A percentile compares a stretch with the other conserved stretches of the same genome.
Conservation (phyloP, 1,284 basidiomycete species). For the Ceratobasidium sp. region DNA sequence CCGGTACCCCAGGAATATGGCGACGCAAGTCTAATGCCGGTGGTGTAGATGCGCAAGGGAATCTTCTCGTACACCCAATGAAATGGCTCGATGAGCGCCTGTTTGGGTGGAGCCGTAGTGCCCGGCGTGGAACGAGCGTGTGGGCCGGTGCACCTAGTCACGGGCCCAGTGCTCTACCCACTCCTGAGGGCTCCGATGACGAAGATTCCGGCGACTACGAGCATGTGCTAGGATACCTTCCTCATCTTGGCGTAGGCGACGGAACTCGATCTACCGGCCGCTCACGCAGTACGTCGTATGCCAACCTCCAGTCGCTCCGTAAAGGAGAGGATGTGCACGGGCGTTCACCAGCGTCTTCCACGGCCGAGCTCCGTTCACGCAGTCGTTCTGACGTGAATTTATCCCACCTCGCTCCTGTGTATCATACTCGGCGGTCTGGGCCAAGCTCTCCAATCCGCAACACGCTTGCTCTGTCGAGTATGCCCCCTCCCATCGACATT, state of each 20-base stretch:
- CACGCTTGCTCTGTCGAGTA: conserved; percentile 34
- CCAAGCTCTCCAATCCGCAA: conserved; percentile 40
- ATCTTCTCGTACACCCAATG: conserved; percentile 86
- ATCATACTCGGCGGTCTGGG: conserved; percentile 41
- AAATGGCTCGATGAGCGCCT: conserved; percentile 91
- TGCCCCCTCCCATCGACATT: conserved; percentile 36
- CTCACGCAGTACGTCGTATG: conserved; percentile 80
- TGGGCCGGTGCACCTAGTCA: conserved; percentile 71
- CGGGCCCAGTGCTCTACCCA: conserved; percentile 74
- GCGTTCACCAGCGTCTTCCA: conserved; percentile 35
- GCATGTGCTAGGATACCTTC: conserved; percentile 76
- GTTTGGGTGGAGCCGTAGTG: conserved; percentile 90
- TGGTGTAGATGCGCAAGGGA: conserved; percentile 83
- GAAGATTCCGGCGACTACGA: conserved; percentile 78
- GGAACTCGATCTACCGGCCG: conserved; percentile 59
- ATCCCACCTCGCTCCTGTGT: conserved; percentile 46
- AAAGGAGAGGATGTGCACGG: conserved; percentile 42
- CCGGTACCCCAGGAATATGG: conserved; percentile 76
- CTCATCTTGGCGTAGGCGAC: conserved; percentile 62
- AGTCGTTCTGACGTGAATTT: conserved; percentile 48
- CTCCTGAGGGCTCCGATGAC: conserved; percentile 79
- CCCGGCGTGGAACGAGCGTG: conserved; percentile 78
- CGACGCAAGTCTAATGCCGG: conserved; percentile 80
- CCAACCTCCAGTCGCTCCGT: conserved; percentile 79
- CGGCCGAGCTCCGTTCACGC: conserved; percentile 42